Percentiles rank a stretch among this genome's conserved stretches.
Conservation (phyloP, 2,329 filamentous ascomycete genomes). For the Arthroderma sp. region DNA sequence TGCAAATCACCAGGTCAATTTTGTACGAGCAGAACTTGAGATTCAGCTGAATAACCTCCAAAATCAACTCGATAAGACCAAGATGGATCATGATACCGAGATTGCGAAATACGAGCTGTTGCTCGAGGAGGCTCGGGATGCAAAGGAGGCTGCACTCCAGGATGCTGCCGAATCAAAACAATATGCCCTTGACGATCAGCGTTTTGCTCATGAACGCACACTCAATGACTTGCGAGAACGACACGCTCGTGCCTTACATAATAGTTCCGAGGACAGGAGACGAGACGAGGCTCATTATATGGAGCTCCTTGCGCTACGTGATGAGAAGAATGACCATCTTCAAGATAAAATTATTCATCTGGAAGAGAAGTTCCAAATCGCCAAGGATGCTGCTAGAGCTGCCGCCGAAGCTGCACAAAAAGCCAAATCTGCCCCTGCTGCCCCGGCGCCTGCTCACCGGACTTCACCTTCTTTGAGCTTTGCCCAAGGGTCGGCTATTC, state of each 20-base stretch:
- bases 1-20: constrained; percentile 62
- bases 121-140: constrained; percentile 64
- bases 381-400: constrained; percentile 72
- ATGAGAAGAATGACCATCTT: constrained; percentile 72
- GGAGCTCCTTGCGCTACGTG: constrained; percentile 67
- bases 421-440: constrained; percentile 24
- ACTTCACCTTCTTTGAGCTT: constrained; percentile 36
- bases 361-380: constrained; percentile 82
- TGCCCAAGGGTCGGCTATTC: constrained; percentile 37
- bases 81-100: constrained; percentile 65
- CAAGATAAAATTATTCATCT: constrained; percentile 74
- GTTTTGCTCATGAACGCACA: constrained; percentile 56
- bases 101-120: constrained; percentile 74
- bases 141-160: constrained; percentile 47
- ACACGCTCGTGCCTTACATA: constrained; percentile 60
- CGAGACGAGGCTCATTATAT: constrained; percentile 65
- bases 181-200: constrained; percentile 42
- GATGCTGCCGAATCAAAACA: constrained; percentile 42
- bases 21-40: constrained; percentile 68
- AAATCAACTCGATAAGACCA: constrained; percentile 61
- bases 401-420: constrained; percentile 63
- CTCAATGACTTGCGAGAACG: constrained; percentile 63
- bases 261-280: constrained; percentile 67
- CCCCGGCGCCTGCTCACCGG: constrained; percentile 29
- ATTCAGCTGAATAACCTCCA: constrained; percentile 61